Conservation (phyloP, 1,284 basidiomycete species). For the Serendipita sp. region DNA sequence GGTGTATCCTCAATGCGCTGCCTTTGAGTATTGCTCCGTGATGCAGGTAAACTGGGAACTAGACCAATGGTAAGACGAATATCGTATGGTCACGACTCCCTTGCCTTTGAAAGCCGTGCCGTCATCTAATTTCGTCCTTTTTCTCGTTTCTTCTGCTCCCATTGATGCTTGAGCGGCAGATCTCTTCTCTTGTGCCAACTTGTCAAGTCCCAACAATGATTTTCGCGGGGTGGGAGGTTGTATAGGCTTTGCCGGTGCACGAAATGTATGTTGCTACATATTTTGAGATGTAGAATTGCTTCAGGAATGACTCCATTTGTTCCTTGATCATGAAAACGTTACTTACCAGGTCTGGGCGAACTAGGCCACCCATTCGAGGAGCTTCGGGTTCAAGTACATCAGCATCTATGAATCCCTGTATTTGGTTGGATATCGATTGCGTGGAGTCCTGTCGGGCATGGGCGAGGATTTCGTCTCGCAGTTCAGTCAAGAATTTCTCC, state of each 20-base stretch:
- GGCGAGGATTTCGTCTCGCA: conserved; percentile 43
- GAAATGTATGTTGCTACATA: conserved; percentile 59
- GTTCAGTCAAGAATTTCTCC: conserved; percentile 40
- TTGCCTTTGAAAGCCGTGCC: conserved; percentile 72
- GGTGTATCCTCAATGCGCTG: conserved; percentile 80
- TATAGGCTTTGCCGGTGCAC: conserved; percentile 52
- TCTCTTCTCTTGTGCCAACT: conserved; percentile 75
- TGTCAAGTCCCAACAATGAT: conserved; percentile 76
- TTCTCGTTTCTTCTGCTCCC: conserved; percentile 39
- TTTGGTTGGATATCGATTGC: conserved; percentile 25
- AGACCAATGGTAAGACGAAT: not conserved
- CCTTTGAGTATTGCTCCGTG: conserved; percentile 43
- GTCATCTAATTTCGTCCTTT: conserved; percentile 50
- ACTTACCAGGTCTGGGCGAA: conserved; percentile 52
- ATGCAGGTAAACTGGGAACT: conserved; percentile 64
- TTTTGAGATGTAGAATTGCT: not conserved
- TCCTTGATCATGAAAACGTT: not conserved
- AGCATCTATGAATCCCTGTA: conserved; percentile 65
- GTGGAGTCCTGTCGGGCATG: conserved; percentile 48
- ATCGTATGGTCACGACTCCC: conserved; percentile 14
- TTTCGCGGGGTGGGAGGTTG: conserved; percentile 58
- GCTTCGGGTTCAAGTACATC: conserved; percentile 74
- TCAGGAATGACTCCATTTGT: not conserved
- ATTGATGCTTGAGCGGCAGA: conserved; percentile 35
- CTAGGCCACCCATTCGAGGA: conserved; percentile 58